Evolutionary conservation across 371 early-diverging fungal genomes (phyloP), one percentile per base, ranked within the genome.

Genomic region (Cokeromyces recurvatus): DNA sequence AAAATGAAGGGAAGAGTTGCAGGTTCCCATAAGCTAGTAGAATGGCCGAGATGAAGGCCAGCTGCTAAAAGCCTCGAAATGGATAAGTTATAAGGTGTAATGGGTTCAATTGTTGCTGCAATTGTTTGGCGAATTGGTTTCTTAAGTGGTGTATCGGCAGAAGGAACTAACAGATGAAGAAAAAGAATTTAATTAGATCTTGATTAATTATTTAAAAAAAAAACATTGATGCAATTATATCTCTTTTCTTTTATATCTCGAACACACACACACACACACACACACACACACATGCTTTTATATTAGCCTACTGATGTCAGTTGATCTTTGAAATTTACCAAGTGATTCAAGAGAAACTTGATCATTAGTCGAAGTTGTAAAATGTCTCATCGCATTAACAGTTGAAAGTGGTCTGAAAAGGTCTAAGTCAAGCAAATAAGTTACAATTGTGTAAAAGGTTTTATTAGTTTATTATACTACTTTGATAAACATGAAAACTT

Each of bases 21-120:
- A 12, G 86, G 86, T 53, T 95, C 84, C 91, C 89, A 92, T 34
- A 78, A 68, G 16, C 81, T 68, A 17, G 81, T 79, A 11, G 81
- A 74, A 66, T 95, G 95, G 36, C 98, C 98, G 46, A 97, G 68
- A 63, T 97, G 98, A 62, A 94, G 77, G 43, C 89, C 89, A 9
- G 93, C 90, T 8, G 89, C 87, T 64, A 96, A 65, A 42, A 97
- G 77, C 36, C 79, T 68, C 15, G 80, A 65, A 40, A 95, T 77
- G 6, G 86, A 79, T 43, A 89, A 38, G 47, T 80, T 71, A 59
- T 68, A 64, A 19, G 67, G 67, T 51, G 66, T 61, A 22, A 64
- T 43, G 17, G 68, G 59, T 35, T 57, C 61, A 29, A 57, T 46
- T 40, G 51, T 47, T 44, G 58, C 55, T 12, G 52, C 47, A 14